Evolutionary conservation across 192 early-diverging fungal genomes (phyloP).

Genomic region (Coemansia sp.): DNA sequence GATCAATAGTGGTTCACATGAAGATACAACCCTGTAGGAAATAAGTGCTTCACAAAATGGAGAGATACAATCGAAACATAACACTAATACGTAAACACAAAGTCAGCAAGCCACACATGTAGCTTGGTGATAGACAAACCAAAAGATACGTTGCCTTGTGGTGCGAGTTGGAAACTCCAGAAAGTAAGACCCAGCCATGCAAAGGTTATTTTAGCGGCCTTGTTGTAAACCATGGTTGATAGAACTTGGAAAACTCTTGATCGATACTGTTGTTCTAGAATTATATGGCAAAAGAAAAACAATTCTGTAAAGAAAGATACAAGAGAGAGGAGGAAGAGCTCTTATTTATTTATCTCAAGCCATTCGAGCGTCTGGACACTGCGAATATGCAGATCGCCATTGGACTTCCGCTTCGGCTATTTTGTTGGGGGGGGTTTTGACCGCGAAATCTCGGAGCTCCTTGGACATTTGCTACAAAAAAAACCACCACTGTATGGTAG

Average conservation of each 20-base stretch:
- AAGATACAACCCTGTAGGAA: slow-evolving; percentile 10
- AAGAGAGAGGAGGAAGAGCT: not conserved
- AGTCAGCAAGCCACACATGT: not conserved
- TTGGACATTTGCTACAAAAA: too few relatives aligned
- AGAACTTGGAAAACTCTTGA: not conserved
- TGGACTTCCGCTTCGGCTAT: not conserved
- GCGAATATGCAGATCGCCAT: not conserved
- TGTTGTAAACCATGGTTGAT: slow-evolving; percentile 45
- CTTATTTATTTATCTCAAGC: not conserved
- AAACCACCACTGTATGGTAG: too few relatives aligned
- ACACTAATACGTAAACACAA: not conserved
- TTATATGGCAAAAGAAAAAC: not conserved
- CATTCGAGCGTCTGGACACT: not conserved
- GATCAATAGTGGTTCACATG: not conserved
- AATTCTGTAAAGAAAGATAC: slow-evolving; percentile 1
- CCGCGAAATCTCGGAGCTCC: too few relatives aligned
- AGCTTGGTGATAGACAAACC: not conserved
- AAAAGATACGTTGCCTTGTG: slow-evolving; percentile 52
- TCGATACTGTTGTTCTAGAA: not conserved
- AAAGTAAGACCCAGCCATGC: slow-evolving; percentile 54
- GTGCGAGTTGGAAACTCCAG: slow-evolving; percentile 57
- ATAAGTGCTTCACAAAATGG: slow-evolving; percentile 19
- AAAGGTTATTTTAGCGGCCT: slow-evolving; percentile 37
- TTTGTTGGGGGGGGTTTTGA: too few relatives aligned
- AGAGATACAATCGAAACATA: too few relatives aligned